Evolutionary conservation across 495 filamentous ascomycete species (phyloP), one percentile per base, ranked within the genome.

Genomic region (Neurospora intermedia): DNA sequence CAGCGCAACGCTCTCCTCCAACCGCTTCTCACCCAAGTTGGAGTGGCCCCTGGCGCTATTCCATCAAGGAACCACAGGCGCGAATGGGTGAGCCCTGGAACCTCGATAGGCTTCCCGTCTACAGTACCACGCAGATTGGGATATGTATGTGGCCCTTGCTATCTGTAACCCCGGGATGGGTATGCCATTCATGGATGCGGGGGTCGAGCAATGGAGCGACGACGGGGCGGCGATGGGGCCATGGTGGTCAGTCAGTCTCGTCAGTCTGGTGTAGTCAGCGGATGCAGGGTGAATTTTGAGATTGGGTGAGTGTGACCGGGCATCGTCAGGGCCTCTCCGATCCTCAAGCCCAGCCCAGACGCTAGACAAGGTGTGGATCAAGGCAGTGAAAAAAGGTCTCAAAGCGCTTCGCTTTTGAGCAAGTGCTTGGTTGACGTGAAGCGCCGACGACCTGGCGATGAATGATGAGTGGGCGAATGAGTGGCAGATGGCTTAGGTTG

Each of bases 321-420:
- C 70, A 43, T 31, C 27, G 69, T 16, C 18, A 59, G 23, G 48
- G 48, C 4, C 10, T 54, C 18, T 48, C 45, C 8, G 18, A 27
- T 27, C 46, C 20, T 6, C 6, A 15, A 54, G 20, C 20, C 20
- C 46, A 54, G 46, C 46, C 20, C 46, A 54, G 46, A 54, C 20
- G 46, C 54, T 66, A 66, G 54, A 66, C 16, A 35, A 66, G 15
- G 54, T 66, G 66, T 18, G 46, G 59, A 73, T 59, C 76, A 77
- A 76, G 78, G 78, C 77, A 79, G 78, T 79, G 78, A 72, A 40
- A 35, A 62, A 66, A 27, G 74, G 72, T 78, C 74, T 77, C 75
- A 72, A 48, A 71, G 69, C 48, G 59, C 69, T 54, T 74, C 43
- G 73, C 31, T 43, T 69, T 27, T 46, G 74, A 70, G 69, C 69